phyloP scores from a whole-genome alignment of 257 asterid species.

The Solanum chmielewskii region DNA sequence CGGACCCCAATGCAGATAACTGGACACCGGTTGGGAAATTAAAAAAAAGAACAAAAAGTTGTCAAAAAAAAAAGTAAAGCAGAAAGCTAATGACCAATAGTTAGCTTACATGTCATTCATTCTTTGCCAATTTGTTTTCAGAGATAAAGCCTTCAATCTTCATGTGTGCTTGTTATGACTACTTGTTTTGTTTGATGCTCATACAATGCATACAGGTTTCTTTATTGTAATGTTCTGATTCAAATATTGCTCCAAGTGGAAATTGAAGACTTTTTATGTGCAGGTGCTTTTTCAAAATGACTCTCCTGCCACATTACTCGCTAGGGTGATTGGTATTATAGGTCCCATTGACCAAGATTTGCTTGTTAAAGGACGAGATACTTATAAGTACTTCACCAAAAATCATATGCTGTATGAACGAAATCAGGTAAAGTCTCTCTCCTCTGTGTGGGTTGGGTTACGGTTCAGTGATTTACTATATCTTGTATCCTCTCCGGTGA shows the following conservation, averaged over 20 bases:
- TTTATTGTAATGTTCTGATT: not conserved
- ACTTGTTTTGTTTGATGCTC: not conserved
- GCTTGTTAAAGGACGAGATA: constrained; percentile 87
- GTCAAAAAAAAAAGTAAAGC: not conserved
- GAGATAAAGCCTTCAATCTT: not conserved
- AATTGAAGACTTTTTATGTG: not conserved
- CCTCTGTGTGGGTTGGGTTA: not conserved
- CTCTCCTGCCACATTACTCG: constrained; percentile 97
- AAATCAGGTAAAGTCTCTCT: constrained; percentile 53
- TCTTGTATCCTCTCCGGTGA: not conserved
- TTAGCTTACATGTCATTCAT: not conserved
- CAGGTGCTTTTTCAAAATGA: constrained; percentile 98
- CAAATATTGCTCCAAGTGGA: not conserved
- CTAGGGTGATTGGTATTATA: constrained; percentile 84
- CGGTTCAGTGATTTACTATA: not conserved
- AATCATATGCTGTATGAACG: constrained; percentile 94
- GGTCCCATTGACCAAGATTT: constrained; percentile 70
- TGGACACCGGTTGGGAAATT: not conserved
- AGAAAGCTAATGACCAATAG: not conserved
- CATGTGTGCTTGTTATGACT: not conserved
- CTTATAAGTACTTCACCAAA: constrained; percentile 82
- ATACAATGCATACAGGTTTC: not conserved
- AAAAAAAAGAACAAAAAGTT: not conserved
- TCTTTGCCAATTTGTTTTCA: not conserved
- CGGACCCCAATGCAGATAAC: not conserved